Conservation (phyloP, 2,329 filamentous ascomycete genomes). For the Neocucurbitaria cava region DNA sequence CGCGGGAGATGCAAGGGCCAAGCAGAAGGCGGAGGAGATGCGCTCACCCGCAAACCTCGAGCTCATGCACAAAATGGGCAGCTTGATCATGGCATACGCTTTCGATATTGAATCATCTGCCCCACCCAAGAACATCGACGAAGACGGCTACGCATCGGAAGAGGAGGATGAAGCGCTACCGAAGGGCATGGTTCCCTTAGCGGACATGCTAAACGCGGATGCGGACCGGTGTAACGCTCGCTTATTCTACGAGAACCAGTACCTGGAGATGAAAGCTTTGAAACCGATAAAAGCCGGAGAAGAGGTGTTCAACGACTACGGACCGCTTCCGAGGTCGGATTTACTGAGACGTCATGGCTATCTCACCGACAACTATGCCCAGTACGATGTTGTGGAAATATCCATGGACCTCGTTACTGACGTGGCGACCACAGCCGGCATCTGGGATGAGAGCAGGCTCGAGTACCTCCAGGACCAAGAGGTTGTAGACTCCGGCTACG, state of each 20-base stretch:
- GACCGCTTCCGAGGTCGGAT: constrained; percentile 81
- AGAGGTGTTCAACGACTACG: constrained; percentile 90
- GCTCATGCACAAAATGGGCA: constrained; percentile 80
- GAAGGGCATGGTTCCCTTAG: constrained; percentile 90
- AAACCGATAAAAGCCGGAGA: constrained; percentile 72
- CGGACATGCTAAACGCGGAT: constrained; percentile 88
- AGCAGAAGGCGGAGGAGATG: constrained; percentile 49
- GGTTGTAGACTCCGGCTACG: constrained; percentile 76
- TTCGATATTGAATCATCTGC: constrained; percentile 73
- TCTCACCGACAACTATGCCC: constrained; percentile 76
- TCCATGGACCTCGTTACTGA: constrained; percentile 64
- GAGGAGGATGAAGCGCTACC: constrained; percentile 57
- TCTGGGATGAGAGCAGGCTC: constrained; percentile 38
- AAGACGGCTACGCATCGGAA: constrained; percentile 58
- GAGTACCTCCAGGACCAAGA: constrained; percentile 67
- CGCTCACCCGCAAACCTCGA: constrained; percentile 58
- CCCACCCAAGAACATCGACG: constrained; percentile 60
- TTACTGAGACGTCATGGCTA: constrained; percentile 86
- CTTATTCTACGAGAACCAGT: constrained; percentile 65
- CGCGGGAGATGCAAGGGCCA: constrained; percentile 44
- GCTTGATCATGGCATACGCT: constrained; percentile 89
- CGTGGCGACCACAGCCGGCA: constrained; percentile 14
- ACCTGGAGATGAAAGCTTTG: constrained; percentile 74
- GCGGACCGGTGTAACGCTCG: constrained; percentile 78
- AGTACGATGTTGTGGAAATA: constrained; percentile 85